Evolutionary conservation across 495 filamentous ascomycete genomes (phyloP).

Genomic region (Trichoderma orchidacearum): DNA sequence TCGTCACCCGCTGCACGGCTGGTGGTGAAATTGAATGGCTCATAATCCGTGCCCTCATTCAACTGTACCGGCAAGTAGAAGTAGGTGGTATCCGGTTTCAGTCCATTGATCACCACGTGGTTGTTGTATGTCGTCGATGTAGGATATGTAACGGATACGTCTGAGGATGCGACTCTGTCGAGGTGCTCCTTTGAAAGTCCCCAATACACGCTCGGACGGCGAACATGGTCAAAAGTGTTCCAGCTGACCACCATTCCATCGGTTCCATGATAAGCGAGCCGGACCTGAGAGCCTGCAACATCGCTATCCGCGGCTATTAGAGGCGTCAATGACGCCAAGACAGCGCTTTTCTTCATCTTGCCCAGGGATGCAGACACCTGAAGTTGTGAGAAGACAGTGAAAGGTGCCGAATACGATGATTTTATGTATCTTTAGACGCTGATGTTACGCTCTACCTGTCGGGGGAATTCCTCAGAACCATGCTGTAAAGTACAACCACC

Average conservation of each 20-base stretch:
- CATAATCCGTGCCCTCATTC: slow-evolving; percentile 4
- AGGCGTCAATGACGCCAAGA: not conserved
- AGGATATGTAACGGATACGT: slow-evolving; percentile 28
- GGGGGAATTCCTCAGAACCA: too few relatives aligned
- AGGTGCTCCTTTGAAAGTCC: slow-evolving; percentile 17
- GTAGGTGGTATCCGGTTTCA: slow-evolving; percentile 34
- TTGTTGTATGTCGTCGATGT: slow-evolving; percentile 40
- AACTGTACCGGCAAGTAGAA: slow-evolving; percentile 24
- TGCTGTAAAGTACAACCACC: not conserved
- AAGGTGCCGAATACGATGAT: too few relatives aligned
- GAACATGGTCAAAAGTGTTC: slow-evolving; percentile 33
- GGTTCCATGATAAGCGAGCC: not conserved
- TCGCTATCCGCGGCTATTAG: not conserved
- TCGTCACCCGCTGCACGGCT: slow-evolving; percentile 21
- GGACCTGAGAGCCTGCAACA: not conserved
- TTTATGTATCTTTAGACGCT: too few relatives aligned
- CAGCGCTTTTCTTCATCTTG: not conserved
- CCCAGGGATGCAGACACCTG: not conserved
- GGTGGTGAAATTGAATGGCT: slow-evolving; percentile 15
- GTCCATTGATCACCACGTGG: slow-evolving; percentile 24
- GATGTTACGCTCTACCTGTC: too few relatives aligned
- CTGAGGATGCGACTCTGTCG: slow-evolving; percentile 16
- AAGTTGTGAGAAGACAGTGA: not conserved
- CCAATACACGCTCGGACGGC: slow-evolving; percentile 29
- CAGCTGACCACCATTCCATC: slow-evolving; percentile 21